These are phyloP conservation scores for Ogataea corticis DNA, from an alignment of 805 yeast species.

Conservation along the genomic window DNA sequence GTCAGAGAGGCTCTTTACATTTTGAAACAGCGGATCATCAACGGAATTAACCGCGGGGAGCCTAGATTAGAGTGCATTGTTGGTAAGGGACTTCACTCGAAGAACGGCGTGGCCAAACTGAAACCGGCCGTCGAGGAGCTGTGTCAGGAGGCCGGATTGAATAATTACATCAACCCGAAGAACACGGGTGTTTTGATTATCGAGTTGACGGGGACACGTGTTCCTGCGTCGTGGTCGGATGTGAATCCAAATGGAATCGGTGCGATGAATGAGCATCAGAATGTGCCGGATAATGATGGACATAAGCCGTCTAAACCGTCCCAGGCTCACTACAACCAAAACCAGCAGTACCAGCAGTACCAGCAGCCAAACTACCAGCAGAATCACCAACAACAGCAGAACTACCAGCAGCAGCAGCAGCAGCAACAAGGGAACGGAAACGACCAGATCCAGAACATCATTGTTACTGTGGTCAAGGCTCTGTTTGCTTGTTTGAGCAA, in stretches of 20 bases:
- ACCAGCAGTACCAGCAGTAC: slow-evolving; percentile 26
- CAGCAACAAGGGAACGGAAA: slow-evolving; percentile 26
- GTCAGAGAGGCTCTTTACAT: slow-evolving; percentile 86
- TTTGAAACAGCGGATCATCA: slow-evolving; percentile 70
- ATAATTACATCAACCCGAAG: slow-evolving; percentile 60
- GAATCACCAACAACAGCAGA: slow-evolving; percentile 32
- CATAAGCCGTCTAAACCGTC: slow-evolving; percentile 9
- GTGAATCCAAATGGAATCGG: slow-evolving; percentile 34
- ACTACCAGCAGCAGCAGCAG: slow-evolving; percentile 26
- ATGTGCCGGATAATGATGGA: slow-evolving; percentile 24
- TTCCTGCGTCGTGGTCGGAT: slow-evolving; percentile 41
- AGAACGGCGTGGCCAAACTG: slow-evolving; percentile 78
- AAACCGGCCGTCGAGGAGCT: slow-evolving; percentile 85
- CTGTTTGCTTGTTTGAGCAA: slow-evolving; percentile 11
- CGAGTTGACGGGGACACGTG: slow-evolving; percentile 51
- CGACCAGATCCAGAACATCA: slow-evolving; percentile 7
- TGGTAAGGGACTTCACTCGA: slow-evolving; percentile 89
- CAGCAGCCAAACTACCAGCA: slow-evolving; percentile 32
- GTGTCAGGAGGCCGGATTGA: slow-evolving; percentile 66
- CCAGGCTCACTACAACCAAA: slow-evolving; percentile 22
- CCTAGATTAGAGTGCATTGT: slow-evolving; percentile 76
- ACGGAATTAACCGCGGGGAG: slow-evolving; percentile 60
- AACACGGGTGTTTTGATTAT: slow-evolving; percentile 82
- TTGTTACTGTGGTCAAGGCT: slow-evolving; percentile 9
- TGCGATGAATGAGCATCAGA: slow-evolving; percentile 32